A percentile compares a stretch with the other conserved stretches of the same genome.
phyloP scores from a whole-genome alignment of 495 filamentous ascomycete genomes.

The Choiromyces venosus region DNA sequence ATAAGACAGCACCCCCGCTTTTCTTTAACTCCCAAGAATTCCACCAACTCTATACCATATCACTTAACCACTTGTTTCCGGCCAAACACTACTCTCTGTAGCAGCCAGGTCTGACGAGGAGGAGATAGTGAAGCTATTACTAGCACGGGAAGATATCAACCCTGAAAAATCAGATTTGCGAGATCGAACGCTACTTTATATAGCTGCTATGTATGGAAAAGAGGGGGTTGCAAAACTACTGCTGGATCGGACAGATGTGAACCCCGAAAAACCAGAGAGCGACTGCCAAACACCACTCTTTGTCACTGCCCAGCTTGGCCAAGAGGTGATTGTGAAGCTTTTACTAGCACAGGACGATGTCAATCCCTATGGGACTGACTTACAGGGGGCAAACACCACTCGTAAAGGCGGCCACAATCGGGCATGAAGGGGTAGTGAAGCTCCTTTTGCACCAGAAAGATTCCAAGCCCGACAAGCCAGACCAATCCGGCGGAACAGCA shows the following conservation, averaged over 20 bases:
- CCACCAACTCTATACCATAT: background rate
- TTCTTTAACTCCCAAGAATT: background rate
- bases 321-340: conserved; percentile 19
- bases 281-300: conserved; percentile 35
- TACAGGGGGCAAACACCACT: conserved; percentile 22
- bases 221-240: conserved; percentile 10
- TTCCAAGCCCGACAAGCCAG: too few relatives aligned
- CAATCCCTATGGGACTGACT: conserved; percentile 16
- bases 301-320: conserved; percentile 16
- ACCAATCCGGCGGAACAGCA: too few relatives aligned
- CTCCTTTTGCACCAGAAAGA: too few relatives aligned
- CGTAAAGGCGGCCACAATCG: conserved; percentile 16
- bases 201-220: background rate
- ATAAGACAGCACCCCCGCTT: background rate
- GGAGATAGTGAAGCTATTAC: background rate
- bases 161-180: background rate
- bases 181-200: background rate
- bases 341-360: background rate
- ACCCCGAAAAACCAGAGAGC: conserved; percentile 42
- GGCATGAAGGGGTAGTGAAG: conserved; percentile 31
- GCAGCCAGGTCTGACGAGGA: background rate
- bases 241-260: conserved; percentile 25
- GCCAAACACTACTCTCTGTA: background rate
- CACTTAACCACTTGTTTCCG: background rate
- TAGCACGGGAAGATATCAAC: background rate